phyloP scores from a whole-genome alignment of 1,284 basidiomycete species.

The Apiotrichum mycotoxinovorans region DNA sequence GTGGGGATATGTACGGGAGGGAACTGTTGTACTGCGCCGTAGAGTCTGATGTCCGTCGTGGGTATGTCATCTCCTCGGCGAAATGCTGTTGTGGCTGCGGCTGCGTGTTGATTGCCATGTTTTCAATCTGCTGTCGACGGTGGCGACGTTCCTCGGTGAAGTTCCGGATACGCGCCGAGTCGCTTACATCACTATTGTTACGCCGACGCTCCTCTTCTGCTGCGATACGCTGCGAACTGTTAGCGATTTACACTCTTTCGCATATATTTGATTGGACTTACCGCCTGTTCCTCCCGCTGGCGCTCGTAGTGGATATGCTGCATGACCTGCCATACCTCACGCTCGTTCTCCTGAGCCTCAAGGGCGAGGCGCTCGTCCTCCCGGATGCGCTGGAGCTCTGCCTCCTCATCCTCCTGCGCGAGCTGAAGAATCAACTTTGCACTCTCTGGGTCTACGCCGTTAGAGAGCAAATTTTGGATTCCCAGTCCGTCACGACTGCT shows the following conservation, averaged over 20 bases:
- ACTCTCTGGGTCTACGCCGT: background rate
- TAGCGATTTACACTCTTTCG: background rate
- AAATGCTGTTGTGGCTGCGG: background rate
- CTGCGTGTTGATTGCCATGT: background rate
- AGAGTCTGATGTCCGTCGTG: background rate
- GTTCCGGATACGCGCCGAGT: background rate
- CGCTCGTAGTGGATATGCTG: constrained; percentile 3
- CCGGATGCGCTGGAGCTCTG: constrained; percentile 18
- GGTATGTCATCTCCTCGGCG: background rate
- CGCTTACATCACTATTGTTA: background rate
- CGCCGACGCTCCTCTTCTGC: background rate
- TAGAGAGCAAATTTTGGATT: background rate
- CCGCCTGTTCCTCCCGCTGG: background rate
- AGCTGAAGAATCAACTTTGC: constrained; percentile 32
- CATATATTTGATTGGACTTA: too few species aligned
- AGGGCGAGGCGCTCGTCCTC: constrained; percentile 42
- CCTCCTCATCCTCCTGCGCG: constrained; percentile 37
- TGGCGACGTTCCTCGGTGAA: constrained; percentile 33
- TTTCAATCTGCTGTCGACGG: constrained; percentile 12
- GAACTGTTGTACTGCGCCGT: background rate
- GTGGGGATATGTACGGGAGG: background rate
- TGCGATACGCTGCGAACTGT: background rate
- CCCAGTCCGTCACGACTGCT: background rate
- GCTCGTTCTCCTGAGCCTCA: constrained; percentile 45
- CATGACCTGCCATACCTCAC: constrained; percentile 28